These are phyloP conservation scores for Vigna reflexopilosa DNA, from an alignment of 306 rosid genomes.

Conservation along the genomic window DNA sequence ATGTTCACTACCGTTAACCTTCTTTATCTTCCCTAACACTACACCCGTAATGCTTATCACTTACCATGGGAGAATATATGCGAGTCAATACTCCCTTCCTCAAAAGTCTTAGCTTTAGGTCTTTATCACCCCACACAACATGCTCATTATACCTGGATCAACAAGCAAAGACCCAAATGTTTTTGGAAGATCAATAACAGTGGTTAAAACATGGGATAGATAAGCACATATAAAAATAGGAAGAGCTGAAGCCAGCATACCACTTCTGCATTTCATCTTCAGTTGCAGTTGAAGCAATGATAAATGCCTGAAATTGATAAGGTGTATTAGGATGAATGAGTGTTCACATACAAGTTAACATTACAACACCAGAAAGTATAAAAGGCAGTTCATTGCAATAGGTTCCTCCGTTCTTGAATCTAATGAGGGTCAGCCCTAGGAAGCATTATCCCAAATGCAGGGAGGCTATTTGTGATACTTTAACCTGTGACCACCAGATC, in stretches of 20 bases:
- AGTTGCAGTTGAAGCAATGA: slow-evolving; percentile 94
- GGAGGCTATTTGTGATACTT: slow-evolving; percentile 3
- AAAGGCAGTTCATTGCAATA: slow-evolving; percentile 2
- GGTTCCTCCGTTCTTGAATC: neutral
- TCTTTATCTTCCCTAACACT: neutral
- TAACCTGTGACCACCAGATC: slow-evolving; percentile 10
- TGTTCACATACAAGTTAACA: slow-evolving; percentile 19
- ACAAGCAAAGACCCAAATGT: slow-evolving; percentile 38
- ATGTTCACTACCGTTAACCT: neutral
- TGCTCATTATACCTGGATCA: slow-evolving; percentile 81
- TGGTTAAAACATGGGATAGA: slow-evolving; percentile 11
- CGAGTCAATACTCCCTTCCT: slow-evolving; percentile 94
- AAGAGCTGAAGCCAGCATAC: slow-evolving; percentile 51
- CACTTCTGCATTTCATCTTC: slow-evolving; percentile 87
- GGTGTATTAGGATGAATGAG: slow-evolving; percentile 41
- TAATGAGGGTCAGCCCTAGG: neutral
- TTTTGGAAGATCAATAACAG: slow-evolving; percentile 16
- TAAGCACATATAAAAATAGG: slow-evolving; percentile 12
- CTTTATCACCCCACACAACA: slow-evolving; percentile 96
- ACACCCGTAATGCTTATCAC: slow-evolving; percentile 4
- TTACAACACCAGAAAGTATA: slow-evolving; percentile 1
- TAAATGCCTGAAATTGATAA: slow-evolving; percentile 80
- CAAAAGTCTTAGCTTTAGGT: slow-evolving; percentile 74
- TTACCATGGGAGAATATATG: slow-evolving; percentile 87
- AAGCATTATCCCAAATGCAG: neutral